Conservation (phyloP, 805 yeast species). For the Yarrowia osloensis region DNA sequence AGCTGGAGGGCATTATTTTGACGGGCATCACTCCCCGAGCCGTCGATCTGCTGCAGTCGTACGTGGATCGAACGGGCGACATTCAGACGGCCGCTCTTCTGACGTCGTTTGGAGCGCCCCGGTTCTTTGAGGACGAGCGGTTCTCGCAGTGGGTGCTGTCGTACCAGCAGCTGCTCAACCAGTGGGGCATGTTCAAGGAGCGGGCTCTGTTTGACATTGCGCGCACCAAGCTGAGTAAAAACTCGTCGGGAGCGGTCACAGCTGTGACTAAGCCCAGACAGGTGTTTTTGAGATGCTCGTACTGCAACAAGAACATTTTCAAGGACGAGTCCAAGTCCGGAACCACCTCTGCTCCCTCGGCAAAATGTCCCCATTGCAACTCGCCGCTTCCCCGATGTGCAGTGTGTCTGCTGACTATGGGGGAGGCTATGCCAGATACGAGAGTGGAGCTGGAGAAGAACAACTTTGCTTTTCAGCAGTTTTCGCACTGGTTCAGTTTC, state of each 20-base stretch:
- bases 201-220: constrained; percentile 86
- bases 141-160: constrained; percentile 75
- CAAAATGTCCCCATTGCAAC: constrained; percentile 79
- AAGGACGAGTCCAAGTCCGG: constrained; percentile 15
- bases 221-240: constrained; percentile 63
- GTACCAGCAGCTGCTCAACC: constrained; percentile 66
- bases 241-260: constrained; percentile 51
- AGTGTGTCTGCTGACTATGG: constrained; percentile 78
- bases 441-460: constrained; percentile 33
- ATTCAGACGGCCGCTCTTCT: constrained; percentile 89
- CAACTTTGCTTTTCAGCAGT: constrained; percentile 41
- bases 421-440: constrained; percentile 44
- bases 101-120: constrained; percentile 77
- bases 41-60: constrained; percentile 76
- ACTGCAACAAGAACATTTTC: constrained; percentile 63
- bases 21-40: constrained; percentile 92
- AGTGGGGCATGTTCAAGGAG: constrained; percentile 76
- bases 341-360: background rate
- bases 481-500: constrained; percentile 86
- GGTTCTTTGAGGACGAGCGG: constrained; percentile 72
- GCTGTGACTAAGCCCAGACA: constrained; percentile 65
- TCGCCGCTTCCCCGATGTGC: constrained; percentile 88
- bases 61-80: constrained; percentile 85
- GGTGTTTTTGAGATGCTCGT: constrained; percentile 74
- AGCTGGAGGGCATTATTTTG: constrained; percentile 83